phyloP scores from a whole-genome alignment of 1,284 basidiomycete genomes.

The Xerocomus amazonicus region DNA sequence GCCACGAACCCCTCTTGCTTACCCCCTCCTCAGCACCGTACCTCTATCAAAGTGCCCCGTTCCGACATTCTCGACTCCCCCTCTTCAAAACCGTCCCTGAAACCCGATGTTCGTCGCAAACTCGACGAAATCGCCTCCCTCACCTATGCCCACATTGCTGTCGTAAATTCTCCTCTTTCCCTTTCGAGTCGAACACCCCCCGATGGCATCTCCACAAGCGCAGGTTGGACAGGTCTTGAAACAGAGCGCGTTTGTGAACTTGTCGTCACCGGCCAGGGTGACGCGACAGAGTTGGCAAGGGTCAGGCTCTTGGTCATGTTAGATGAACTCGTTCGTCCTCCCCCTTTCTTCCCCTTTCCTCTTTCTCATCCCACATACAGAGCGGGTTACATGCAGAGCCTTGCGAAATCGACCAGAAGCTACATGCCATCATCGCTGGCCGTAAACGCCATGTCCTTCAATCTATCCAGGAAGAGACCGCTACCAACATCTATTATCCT shows the following conservation, averaged over 20 bases:
- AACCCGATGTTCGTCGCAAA: conserved; percentile 80
- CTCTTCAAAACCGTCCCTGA: conserved; percentile 78
- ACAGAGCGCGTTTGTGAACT: conserved; percentile 92
- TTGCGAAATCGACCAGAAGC: conserved; percentile 93
- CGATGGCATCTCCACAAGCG: conserved; percentile 66
- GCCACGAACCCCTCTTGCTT: conserved; percentile 15
- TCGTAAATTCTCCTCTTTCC: conserved; percentile 76
- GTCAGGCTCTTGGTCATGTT: conserved; percentile 90
- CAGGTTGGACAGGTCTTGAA: conserved; percentile 85
- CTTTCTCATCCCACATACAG: conserved; percentile 38
- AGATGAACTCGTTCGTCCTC: conserved; percentile 79
- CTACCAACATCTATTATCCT: conserved; percentile 94
- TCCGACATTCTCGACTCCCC: conserved; percentile 90
- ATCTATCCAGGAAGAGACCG: conserved; percentile 95
- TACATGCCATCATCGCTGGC: conserved; percentile 90
- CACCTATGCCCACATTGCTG: conserved; percentile 85
- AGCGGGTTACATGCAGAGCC: conserved; percentile 86
- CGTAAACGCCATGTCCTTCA: conserved; percentile 88
- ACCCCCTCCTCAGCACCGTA: conserved; percentile 57
- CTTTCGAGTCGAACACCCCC: conserved; percentile 70
- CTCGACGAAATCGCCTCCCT: conserved; percentile 91
- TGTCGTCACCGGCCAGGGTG: conserved; percentile 82
- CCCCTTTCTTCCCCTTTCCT: neutral
- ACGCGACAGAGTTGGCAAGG: conserved; percentile 89
- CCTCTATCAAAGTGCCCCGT: conserved; percentile 85